Evolutionary conservation across 495 filamentous ascomycete genomes (phyloP).

Genomic region (Hypomontagnella monticulosa): DNA sequence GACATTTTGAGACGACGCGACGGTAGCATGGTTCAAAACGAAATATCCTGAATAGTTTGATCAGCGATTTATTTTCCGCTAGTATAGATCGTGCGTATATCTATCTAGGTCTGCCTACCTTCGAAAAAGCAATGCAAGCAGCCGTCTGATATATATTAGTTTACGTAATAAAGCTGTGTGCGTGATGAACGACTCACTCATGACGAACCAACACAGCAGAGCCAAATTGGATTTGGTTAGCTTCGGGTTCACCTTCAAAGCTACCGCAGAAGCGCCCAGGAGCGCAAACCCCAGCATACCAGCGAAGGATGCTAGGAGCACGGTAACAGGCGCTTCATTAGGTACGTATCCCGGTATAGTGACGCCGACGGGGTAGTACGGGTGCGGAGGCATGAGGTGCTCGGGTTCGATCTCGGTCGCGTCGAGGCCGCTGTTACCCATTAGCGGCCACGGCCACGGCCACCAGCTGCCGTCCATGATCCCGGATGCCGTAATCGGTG

Average conservation of each 20-base stretch:
- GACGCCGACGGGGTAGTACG: slow-evolving; percentile 75
- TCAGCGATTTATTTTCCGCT: neutral
- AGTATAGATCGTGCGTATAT: neutral
- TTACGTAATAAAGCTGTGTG: slow-evolving; percentile 42
- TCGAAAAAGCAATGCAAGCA: slow-evolving; percentile 86
- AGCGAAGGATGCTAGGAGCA: slow-evolving; percentile 60
- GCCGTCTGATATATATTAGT: slow-evolving; percentile 40
- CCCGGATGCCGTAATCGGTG: neutral
- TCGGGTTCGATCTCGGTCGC: slow-evolving; percentile 1
- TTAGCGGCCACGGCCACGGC: slow-evolving; percentile 24
- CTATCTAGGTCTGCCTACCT: slow-evolving; percentile 49
- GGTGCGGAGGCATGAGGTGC: slow-evolving; percentile 58
- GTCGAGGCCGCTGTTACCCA: slow-evolving; percentile 5
- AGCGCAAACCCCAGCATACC: slow-evolving; percentile 57
- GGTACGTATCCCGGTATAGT: slow-evolving; percentile 67
- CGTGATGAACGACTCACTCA: slow-evolving; percentile 59
- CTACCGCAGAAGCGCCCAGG: slow-evolving; percentile 51
- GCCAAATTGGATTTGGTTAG: slow-evolving; percentile 55
- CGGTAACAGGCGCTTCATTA: slow-evolving; percentile 59
- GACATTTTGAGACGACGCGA: slow-evolving; percentile 56
- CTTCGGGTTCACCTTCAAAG: slow-evolving; percentile 51
- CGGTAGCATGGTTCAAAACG: slow-evolving; percentile 66
- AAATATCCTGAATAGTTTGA: slow-evolving; percentile 70
- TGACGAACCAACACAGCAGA: slow-evolving; percentile 68
- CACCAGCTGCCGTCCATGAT: slow-evolving; percentile 22